Conservation (phyloP, 257 asterid genomes). For the Ilex aquifolium region DNA sequence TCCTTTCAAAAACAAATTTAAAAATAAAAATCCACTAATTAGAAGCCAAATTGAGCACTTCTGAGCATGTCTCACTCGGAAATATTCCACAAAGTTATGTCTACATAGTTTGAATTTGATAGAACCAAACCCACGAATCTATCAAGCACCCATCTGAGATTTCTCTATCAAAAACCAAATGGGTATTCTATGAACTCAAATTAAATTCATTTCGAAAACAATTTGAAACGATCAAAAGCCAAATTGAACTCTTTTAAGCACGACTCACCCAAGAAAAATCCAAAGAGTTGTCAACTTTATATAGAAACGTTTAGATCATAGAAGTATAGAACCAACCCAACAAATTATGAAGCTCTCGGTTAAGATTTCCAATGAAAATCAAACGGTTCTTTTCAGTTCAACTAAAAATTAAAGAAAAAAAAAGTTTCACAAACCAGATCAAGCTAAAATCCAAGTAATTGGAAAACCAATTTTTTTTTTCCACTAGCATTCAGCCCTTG, state of each 20-base stretch:
- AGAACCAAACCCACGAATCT: neutral
- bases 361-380: too few relatives aligned
- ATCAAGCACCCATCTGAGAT: neutral
- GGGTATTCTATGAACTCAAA: neutral
- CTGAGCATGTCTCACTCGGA: neutral
- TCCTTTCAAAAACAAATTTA: slow-evolving; percentile 19
- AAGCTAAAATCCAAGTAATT: too few relatives aligned
- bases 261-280: neutral
- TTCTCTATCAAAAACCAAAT: neutral
- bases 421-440: too few relatives aligned
- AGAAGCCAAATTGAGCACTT: neutral
- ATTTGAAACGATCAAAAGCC: neutral
- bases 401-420: too few relatives aligned
- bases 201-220: neutral
- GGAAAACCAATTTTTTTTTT: too few relatives aligned
- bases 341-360: too few relatives aligned
- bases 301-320: neutral
- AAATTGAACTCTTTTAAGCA: neutral
- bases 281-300: neutral
- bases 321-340: too few relatives aligned
- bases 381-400: too few relatives aligned
- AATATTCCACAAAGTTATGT: neutral
- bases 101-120: neutral
- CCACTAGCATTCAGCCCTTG: neutral
- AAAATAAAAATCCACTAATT: neutral